These are phyloP conservation scores for Fomitopsis palustris DNA, from an alignment of 1,284 basidiomycete genomes.

Conservation along the genomic window DNA sequence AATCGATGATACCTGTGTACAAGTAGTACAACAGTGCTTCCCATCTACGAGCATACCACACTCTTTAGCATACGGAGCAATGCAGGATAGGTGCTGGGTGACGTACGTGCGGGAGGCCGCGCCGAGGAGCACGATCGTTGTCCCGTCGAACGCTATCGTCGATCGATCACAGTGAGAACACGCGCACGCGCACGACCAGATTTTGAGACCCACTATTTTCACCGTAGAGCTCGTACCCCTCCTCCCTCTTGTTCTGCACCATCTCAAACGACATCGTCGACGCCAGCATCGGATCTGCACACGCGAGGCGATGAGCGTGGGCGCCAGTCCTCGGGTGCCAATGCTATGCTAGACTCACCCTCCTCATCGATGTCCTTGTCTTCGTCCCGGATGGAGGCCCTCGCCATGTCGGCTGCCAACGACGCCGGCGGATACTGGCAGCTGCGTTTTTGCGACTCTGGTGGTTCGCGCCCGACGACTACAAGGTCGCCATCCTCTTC, in stretches of 20 bases:
- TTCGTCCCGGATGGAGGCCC: background rate
- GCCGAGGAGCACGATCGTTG: conserved; percentile 12
- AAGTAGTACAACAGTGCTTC: conserved; percentile 18
- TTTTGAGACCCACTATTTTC: background rate
- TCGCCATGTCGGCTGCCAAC: background rate
- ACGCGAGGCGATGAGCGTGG: background rate
- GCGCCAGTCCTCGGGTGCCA: background rate
- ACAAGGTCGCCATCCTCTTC: conserved; percentile 10
- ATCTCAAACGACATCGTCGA: conserved; percentile 5
- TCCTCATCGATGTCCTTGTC: background rate
- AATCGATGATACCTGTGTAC: conserved; percentile 16
- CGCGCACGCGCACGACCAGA: background rate
- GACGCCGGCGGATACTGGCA: background rate
- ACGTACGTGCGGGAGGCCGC: conserved; percentile 13
- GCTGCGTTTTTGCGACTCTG: background rate
- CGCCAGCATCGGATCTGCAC: conserved; percentile 2
- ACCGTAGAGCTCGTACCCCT: conserved; percentile 1
- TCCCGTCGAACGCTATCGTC: conserved; percentile 4
- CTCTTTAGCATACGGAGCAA: background rate
- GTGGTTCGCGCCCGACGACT: background rate
- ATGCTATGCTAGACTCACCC: background rate
- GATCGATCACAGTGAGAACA: background rate
- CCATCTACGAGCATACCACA: conserved; percentile 7
- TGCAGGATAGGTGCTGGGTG: background rate
- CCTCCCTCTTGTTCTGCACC: background rate